Conservation (phyloP, 805 yeast genomes). For the Candida sakaeoensis region DNA sequence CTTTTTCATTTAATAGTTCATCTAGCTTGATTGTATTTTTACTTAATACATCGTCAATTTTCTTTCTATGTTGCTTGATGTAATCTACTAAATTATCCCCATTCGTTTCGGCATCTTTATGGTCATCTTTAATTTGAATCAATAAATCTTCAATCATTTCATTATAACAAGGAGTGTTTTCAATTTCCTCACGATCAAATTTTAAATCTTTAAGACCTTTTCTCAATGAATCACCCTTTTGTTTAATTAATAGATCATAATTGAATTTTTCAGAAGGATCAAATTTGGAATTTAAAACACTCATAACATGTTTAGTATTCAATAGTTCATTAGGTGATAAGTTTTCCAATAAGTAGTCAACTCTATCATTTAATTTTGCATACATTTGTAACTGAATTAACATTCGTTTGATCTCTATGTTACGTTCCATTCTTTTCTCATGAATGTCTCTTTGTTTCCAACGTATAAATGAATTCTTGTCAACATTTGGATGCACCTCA, state of each 20-base stretch:
- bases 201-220: slow-evolving; percentile 39
- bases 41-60: slow-evolving; percentile 61
- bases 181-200: slow-evolving; percentile 34
- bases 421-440: slow-evolving; percentile 80
- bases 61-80: slow-evolving; percentile 59
- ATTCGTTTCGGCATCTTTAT: slow-evolving; percentile 41
- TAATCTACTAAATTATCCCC: slow-evolving; percentile 32
- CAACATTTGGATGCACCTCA: slow-evolving; percentile 98
- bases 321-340: slow-evolving; percentile 34
- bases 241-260: slow-evolving; percentile 30
- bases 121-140: slow-evolving; percentile 68
- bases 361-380: slow-evolving; percentile 65
- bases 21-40: slow-evolving; percentile 66
- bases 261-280: slow-evolving; percentile 58
- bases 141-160: slow-evolving; percentile 92
- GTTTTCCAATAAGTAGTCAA: slow-evolving; percentile 54
- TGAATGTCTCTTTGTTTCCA: slow-evolving; percentile 99
- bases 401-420: slow-evolving; percentile 70
- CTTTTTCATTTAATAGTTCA: slow-evolving; percentile 66
- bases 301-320: slow-evolving; percentile 26
- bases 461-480: slow-evolving; percentile 82
- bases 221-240: slow-evolving; percentile 42
- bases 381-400: slow-evolving; percentile 82
- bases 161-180: slow-evolving; percentile 62
- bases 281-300: slow-evolving; percentile 46